Conservation (phyloP, 768 basidiomycete species). For the Psilocybe tampanensis region DNA sequence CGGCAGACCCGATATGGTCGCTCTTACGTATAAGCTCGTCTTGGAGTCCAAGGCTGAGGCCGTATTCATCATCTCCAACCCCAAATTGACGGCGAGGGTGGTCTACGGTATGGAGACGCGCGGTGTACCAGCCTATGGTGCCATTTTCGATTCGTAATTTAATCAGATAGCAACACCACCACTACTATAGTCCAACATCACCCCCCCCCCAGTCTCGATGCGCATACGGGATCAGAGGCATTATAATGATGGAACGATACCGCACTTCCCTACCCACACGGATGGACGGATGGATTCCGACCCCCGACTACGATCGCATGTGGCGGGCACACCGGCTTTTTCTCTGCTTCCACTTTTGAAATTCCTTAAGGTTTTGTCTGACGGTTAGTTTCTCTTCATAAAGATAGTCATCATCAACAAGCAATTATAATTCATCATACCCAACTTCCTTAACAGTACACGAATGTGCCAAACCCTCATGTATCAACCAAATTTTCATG, state of each 20-base stretch:
- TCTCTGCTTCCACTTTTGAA: background rate
- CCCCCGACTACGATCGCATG: background rate
- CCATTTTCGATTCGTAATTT: slow-evolving; percentile 42
- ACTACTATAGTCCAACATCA: background rate
- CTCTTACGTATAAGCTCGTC: slow-evolving; percentile 39
- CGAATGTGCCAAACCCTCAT: no score
- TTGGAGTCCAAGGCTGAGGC: slow-evolving; percentile 41
- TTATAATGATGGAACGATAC: background rate
- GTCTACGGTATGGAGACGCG: slow-evolving; percentile 43
- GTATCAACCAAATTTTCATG: no score
- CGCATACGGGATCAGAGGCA: background rate
- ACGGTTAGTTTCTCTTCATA: background rate
- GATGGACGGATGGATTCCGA: background rate
- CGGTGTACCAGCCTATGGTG: slow-evolving; percentile 42
- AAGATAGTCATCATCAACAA: background rate
- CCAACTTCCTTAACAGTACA: no score
- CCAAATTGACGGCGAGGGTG: slow-evolving; percentile 39
- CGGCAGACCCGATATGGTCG: slow-evolving; percentile 43
- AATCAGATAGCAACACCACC: background rate
- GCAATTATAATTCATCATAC: no score
- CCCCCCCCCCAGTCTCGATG: background rate
- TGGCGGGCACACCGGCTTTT: background rate
- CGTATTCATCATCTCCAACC: slow-evolving; percentile 44
- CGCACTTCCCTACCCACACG: background rate
- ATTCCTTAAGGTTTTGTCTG: background rate